These are phyloP conservation scores for Ilex asprella DNA, from an alignment of 257 asterid species.

Conservation along the genomic window DNA sequence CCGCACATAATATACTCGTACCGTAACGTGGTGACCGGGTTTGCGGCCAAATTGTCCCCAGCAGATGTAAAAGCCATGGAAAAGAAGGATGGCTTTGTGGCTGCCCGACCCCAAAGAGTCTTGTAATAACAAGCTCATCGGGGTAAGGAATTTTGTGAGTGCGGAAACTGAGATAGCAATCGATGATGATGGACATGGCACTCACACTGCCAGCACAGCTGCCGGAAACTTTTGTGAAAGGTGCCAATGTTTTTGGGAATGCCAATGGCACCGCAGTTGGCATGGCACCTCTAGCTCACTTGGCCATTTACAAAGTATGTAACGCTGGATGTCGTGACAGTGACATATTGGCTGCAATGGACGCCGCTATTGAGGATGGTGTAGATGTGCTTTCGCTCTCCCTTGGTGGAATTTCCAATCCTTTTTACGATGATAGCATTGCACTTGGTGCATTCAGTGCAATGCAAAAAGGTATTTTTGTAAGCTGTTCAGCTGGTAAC, in stretches of 20 bases:
- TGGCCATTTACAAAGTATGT: conserved; percentile 2
- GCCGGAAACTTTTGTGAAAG: conserved; percentile 5
- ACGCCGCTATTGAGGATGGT: background rate
- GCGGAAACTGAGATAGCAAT: background rate
- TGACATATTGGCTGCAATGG: background rate
- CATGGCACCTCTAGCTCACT: conserved; percentile 6
- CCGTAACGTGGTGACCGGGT: background rate
- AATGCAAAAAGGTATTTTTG: background rate
- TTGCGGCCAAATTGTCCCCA: background rate
- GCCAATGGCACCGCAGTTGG: conserved; percentile 4
- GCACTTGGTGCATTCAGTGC: conserved; percentile 1
- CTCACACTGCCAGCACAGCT: conserved; percentile 2
- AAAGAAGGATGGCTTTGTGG: background rate
- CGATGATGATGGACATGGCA: conserved; percentile 4
- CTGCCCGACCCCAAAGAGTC: background rate
- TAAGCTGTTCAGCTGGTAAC: background rate
- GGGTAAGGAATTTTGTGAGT: background rate
- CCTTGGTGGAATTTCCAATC: background rate
- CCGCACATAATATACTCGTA: background rate
- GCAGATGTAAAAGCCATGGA: background rate
- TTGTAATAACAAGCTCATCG: too few relatives aligned
- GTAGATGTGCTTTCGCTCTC: conserved; percentile 1
- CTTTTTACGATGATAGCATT: background rate
- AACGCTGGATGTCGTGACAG: background rate
- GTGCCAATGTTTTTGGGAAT: conserved; percentile 4